These are phyloP conservation scores for Groenewaldozyma tartarivorans DNA, from an alignment of 805 yeast genomes.

Conservation along the genomic window DNA sequence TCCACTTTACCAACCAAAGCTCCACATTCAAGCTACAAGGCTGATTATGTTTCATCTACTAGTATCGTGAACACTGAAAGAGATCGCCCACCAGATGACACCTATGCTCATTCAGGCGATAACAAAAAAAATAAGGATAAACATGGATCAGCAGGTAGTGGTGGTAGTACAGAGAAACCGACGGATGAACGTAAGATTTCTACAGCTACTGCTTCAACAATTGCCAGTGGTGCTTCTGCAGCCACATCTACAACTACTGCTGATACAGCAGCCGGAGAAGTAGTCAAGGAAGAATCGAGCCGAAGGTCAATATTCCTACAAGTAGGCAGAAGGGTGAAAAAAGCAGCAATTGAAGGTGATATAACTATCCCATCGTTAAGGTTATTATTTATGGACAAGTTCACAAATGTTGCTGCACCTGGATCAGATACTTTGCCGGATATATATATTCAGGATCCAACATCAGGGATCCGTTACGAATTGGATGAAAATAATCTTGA, in stretches of 20 bases:
- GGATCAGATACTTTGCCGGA: constrained; percentile 55
- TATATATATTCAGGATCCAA: constrained; percentile 58
- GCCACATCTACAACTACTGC: not conserved
- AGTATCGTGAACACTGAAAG: constrained; percentile 8
- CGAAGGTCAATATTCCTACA: constrained; percentile 23
- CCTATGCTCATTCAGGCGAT: not conserved
- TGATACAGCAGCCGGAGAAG: not conserved
- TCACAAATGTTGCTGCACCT: constrained; percentile 70
- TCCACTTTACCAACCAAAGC: constrained; percentile 19
- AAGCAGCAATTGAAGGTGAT: constrained; percentile 15
- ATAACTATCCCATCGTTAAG: constrained; percentile 36
- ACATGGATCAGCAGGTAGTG: not conserved
- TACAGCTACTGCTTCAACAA: not conserved
- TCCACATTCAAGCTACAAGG: constrained; percentile 12
- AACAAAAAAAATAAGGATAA: not conserved
- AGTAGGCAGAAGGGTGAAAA: constrained; percentile 27
- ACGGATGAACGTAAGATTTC: too few species aligned
- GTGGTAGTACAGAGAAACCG: too few species aligned
- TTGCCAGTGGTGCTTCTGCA: not conserved
- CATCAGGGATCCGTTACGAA: constrained; percentile 59
- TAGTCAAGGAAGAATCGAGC: not conserved
- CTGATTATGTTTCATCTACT: constrained; percentile 17
- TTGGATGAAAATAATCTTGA: constrained; percentile 57
- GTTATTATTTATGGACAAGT: constrained; percentile 73
- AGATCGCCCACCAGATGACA: not conserved